Evolutionary conservation across 106 monocot species (phyloP), one percentile per base, ranked within the genome.

Genomic region (Iris macrosiphon): DNA sequence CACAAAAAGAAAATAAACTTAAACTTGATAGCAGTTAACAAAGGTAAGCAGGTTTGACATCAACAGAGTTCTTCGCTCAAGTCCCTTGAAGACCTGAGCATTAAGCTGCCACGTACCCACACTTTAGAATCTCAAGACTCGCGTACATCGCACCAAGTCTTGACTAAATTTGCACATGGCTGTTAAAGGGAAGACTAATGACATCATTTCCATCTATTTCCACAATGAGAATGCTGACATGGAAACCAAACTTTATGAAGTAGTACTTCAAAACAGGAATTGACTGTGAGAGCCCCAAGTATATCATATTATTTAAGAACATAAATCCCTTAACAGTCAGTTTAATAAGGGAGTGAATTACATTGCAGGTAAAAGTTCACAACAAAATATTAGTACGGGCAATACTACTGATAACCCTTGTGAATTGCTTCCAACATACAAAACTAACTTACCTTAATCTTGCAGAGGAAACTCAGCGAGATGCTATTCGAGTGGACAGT

Each of bases 381-480:
- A n/a, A n/a, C n/a, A n/a, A n/a, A n/a, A n/a, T n/a, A 47, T 47
- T 47, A 24, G 23, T 11, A 10, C 13, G 11, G 8, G 15, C 28
- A 13, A 50, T 21, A 13, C 4, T 14, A 9, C 23, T 29, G 14
- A 8, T 48, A 7, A 23, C 22, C 4, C 8, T 27, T 9, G 15
- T 13, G 7, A 26, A 22, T 22, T 8, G 24, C 17, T 24, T 34
- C 17, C n/a, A 62, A 26, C 40, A 11, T 32, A 12, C 22, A 9
- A 23, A 45, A 14, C 14, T 29, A 12, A n/a, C 16, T 74, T 55
- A 90, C 89, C 89, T 90, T 80, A 52, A 81, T 54, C 62, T 78
- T 84, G 65, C 45, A 74, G 38, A 85, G 59, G 33, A 74, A 68
- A 33, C 49, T 49, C 43, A 84, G 54, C 14, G 81, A 66, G 20